Evolutionary conservation across 305 asterid genomes (phyloP), one percentile per base, ranked within the genome.

Genomic region (Salvia sclarea): DNA sequence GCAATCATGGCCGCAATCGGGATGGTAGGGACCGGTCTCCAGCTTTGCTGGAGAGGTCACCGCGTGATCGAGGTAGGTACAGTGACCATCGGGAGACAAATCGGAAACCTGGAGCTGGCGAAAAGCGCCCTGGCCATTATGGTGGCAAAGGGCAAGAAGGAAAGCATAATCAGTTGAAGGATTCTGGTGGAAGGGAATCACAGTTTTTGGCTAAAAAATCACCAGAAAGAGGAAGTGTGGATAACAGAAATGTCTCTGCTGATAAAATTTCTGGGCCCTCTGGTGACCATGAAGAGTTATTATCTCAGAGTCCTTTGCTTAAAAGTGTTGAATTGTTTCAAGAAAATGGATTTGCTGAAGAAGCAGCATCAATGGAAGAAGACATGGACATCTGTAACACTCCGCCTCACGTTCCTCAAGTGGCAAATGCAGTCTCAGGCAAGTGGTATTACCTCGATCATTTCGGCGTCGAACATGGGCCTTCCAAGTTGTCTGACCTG

Each of bases 341-440:
- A 79, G 96, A 84, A 80, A 83, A 79, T 78, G 91, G 87, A 66
- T 53, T 70, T 76, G 53, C 74, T 33, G 97, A 85, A 79, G 99
- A 89, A 77, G 80, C 75, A 56, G 86, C 83, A 38, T 91, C 98
- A 53, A 95, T 95, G 99, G 99, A 95, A 79, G 99, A 92, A 78
- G 99, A 95, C 79, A 95, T 95, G 99, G 99, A 95, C 78, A 95
- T 95, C 47, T 91, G 99, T 78, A 79, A 91, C 76, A 95, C 99
- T 25, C 99, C 99, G 0, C 99, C 99, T 21, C 99, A 92, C 74
- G 86, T 70, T 66, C 83, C 96, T 40, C 75, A 74, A 53, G 82
- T 76, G 71, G 76, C 80, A 44, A 84, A 84, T 84, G 82, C 87
- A 58, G 73, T 71, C 73, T 31, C 83, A 10, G 99, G 97, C 16